Base-by-base conservation (phyloP, 768 basidiomycete species). In the Boletus sensibilis region DNA sequence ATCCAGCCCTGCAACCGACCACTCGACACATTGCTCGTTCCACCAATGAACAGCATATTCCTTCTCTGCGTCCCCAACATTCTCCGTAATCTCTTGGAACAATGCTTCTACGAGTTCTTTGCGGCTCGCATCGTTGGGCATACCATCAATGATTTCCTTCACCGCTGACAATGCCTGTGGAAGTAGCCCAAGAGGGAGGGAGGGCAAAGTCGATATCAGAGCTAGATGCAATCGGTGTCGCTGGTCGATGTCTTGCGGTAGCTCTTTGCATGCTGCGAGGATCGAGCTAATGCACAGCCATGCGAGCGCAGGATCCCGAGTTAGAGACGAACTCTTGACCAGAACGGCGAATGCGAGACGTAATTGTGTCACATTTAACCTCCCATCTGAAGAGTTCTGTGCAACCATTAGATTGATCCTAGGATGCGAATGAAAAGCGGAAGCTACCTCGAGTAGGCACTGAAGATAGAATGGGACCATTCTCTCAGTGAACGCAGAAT, bases 261-360 rank as follows among this genome's bases (percentile, higher is more conserved):
- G 47, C 23, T 69, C 62, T 41, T 72, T 69, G 42, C 88, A 81
- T 11, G 75, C 73, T 38, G 74, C 71, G 16, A 88, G 67, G 29
- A 91, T 74, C 34, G 78, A 66, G 49, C 80, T 79, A 55, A 92
- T 73, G 71, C 86, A 89, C 64, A 86, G 80, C 83, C 86, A 88
- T 4, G 84, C 83, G n/a, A 90, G 76, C 0, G 79, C 73, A 37
- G 64, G 61, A 40, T 75, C 70, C 49, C 75, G 74, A 2, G 78
- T 75, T 38, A 77, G 62, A 18, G 58, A 76, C 1, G 88, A 87
- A 52, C 83, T 80, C 57, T 79, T 75, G 25, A 90, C 83, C 13
- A 93, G 77, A 8, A 87, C 81, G n/a, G 86, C 76, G 64, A 82
- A 92, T 7, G 93, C 91, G 39, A 92, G 77, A 29, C 86, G 74